Percentiles rank a stretch among this genome's conserved stretches.
Evolutionary conservation across 202 grass and related monocot species (phyloP).

Genomic region (Setaria viridis): DNA sequence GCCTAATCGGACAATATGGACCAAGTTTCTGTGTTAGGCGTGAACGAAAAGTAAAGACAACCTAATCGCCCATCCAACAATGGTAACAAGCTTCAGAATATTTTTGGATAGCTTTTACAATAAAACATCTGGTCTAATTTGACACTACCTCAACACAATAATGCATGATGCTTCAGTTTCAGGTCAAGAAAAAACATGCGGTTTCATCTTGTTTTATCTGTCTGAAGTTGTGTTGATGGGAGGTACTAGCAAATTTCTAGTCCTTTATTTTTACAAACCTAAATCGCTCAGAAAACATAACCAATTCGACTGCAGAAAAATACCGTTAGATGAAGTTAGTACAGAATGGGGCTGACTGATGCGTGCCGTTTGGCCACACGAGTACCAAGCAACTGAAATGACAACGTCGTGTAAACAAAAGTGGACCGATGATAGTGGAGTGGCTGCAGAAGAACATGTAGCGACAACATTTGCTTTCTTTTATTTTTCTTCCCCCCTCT

Average conservation of each 20-base stretch:
- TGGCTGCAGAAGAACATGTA: not conserved
- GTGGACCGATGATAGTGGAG: not conserved
- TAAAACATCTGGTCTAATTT: not conserved
- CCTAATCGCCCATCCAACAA: not conserved
- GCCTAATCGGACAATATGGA: conserved; percentile 1
- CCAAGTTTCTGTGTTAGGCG: not conserved
- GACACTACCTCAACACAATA: not conserved
- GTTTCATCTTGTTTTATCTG: not conserved
- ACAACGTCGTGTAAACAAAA: not conserved
- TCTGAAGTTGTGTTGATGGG: not conserved
- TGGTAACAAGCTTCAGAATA: not conserved
- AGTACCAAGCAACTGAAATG: not conserved
- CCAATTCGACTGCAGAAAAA: not conserved
- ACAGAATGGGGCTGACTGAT: not conserved
- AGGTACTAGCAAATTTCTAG: no score
- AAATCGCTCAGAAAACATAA: not conserved
- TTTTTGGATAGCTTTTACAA: not conserved
- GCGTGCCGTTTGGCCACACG: not conserved
- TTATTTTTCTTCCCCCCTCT: no score
- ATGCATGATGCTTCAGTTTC: not conserved
- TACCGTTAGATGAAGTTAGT: not conserved
- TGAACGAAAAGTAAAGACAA: not conserved
- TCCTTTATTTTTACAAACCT: not conserved
- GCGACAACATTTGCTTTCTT: no score
- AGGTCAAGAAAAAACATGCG: not conserved